Conservation (phyloP, 371 early-diverging fungal species). For the Mortierella sp. region DNA sequence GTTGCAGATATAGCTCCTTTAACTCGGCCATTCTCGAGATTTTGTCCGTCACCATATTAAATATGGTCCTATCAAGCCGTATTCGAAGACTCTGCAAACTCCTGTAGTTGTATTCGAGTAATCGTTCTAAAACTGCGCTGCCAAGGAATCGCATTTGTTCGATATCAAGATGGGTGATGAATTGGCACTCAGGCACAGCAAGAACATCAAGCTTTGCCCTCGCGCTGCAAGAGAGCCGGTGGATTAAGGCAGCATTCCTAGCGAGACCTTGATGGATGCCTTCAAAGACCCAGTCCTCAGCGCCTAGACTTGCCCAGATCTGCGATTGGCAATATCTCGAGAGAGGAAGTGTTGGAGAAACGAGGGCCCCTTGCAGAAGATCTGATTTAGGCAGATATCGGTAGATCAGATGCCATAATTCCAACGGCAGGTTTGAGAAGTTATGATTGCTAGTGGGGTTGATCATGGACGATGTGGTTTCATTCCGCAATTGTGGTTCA, state of each 20-base stretch:
- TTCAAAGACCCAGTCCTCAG: slow-evolving; percentile 40
- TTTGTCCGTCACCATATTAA: slow-evolving; percentile 15
- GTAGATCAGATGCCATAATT: slow-evolving; percentile 33
- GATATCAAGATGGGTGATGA: slow-evolving; percentile 31
- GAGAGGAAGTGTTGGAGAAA: slow-evolving; percentile 16
- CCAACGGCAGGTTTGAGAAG: slow-evolving; percentile 23
- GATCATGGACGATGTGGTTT: too few relatives aligned
- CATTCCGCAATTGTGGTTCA: too few relatives aligned
- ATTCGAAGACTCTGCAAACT: slow-evolving; percentile 20
- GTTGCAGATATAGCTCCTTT: slow-evolving; percentile 36
- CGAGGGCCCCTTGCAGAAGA: slow-evolving; percentile 32
- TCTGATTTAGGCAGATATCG: slow-evolving; percentile 19
- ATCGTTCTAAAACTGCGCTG: slow-evolving; percentile 18
- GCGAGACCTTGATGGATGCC: slow-evolving; percentile 25
- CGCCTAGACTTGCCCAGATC: slow-evolving; percentile 29
- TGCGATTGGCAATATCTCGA: slow-evolving; percentile 38
- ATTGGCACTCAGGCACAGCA: slow-evolving; percentile 10
- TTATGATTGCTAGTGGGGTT: too few relatives aligned
- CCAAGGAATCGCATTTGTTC: slow-evolving; percentile 35
- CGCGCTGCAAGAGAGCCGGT: slow-evolving; percentile 19
- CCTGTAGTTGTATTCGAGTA: slow-evolving; percentile 21
- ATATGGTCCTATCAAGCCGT: slow-evolving; percentile 24
- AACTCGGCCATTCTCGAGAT: slow-evolving; percentile 21
- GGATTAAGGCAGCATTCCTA: slow-evolving; percentile 20
- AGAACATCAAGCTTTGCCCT: slow-evolving; percentile 17